These are phyloP conservation scores for Thelonectria rubi DNA, from an alignment of 2,329 filamentous ascomycete genomes.

Conservation along the genomic window DNA sequence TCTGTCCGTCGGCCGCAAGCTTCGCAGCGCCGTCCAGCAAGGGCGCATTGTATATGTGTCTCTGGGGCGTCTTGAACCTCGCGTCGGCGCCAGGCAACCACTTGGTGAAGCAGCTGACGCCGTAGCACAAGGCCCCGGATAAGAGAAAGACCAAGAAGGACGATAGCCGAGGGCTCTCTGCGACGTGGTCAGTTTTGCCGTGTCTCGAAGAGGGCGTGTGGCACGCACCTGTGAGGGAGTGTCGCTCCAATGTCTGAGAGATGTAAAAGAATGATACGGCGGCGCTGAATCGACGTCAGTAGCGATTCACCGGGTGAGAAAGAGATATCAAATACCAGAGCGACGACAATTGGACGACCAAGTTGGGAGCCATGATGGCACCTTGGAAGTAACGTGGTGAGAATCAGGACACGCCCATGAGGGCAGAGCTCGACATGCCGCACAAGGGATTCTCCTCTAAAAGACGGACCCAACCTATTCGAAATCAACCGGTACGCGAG, in stretches of 20 bases:
- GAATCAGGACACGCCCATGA: neutral
- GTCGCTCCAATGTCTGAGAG: constrained; percentile 55
- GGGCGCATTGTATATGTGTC: constrained; percentile 30
- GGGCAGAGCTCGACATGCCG: constrained; percentile 17
- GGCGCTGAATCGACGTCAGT: constrained; percentile 47
- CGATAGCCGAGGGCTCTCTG: constrained; percentile 61
- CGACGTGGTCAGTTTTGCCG: constrained; percentile 21
- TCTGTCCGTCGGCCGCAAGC: constrained; percentile 47
- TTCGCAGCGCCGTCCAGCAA: constrained; percentile 36
- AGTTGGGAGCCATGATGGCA: constrained; percentile 35
- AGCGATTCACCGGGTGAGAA: neutral
- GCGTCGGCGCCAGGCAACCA: constrained; percentile 59
- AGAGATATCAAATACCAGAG: constrained; percentile 31
- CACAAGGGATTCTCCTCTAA: neutral
- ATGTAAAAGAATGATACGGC: constrained; percentile 60
- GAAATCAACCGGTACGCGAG: neutral
- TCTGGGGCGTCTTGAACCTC: constrained; percentile 50
- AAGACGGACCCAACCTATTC: neutral
- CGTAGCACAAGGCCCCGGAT: constrained; percentile 53
- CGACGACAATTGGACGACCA: constrained; percentile 37
- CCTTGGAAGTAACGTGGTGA: constrained; percentile 9
- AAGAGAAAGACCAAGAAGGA: constrained; percentile 57
- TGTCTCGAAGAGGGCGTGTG: constrained; percentile 1
- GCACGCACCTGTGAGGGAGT: constrained; percentile 58
- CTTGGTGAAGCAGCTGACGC: constrained; percentile 53